A percentile compares a stretch with the other conserved stretches of the same genome.
These are phyloP conservation scores for sunflower (Helianthus annuus) DNA, from an alignment of 129 eudicot genomes.

Conservation along the genomic window HanXRQr2.0-SUNRISE NC_035435.2:164032392-164032891, in stretches of 20 bases:
- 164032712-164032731: too few relatives aligned
- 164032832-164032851: neutral
- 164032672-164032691: too few relatives aligned
- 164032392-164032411: slow-evolving; percentile 39
- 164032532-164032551: neutral
- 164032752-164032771: too few relatives aligned
- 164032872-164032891: slow-evolving; percentile 27
- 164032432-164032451: slow-evolving; percentile 31
- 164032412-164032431: slow-evolving; percentile 23
- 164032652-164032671: neutral
- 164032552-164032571: neutral
- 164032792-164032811: too few relatives aligned
- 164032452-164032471: slow-evolving; percentile 8
- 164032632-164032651: slow-evolving; percentile 15
- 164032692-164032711: too few relatives aligned
- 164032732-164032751: too few relatives aligned
- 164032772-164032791: too few relatives aligned
- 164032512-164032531: slow-evolving; percentile 44
- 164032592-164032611: slow-evolving; percentile 26
- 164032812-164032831: neutral
- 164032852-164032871: neutral
- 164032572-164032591: slow-evolving; percentile 18
- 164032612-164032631: slow-evolving; percentile 19
- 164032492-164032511: slow-evolving; percentile 36
- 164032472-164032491: slow-evolving; percentile 30